These are phyloP conservation scores for Capsicum chinense DNA, from an alignment of 257 asterid species.

Conservation along the genomic window DNA sequence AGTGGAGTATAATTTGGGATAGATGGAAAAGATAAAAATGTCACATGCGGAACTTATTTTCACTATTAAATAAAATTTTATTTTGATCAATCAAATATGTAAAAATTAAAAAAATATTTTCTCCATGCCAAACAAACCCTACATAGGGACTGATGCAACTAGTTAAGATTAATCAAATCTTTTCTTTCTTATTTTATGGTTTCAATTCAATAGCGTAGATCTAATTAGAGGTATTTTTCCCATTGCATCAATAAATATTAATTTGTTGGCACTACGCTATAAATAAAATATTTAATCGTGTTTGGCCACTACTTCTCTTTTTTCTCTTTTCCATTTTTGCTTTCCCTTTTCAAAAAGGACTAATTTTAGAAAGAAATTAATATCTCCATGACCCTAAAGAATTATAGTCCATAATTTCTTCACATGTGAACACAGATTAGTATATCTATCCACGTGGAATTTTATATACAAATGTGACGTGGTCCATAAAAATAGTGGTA, in stretches of 20 bases:
- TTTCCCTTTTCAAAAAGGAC: not conserved
- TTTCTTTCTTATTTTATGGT: not conserved
- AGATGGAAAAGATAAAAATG: not conserved
- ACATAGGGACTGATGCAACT: not conserved
- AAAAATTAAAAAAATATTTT: not conserved
- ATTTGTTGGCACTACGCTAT: not conserved
- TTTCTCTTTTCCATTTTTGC: not conserved
- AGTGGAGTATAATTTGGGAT: no score
- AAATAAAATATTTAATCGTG: not conserved
- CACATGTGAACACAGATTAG: not conserved
- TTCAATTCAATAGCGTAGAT: not conserved
- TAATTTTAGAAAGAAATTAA: not conserved
- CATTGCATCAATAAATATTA: not conserved
- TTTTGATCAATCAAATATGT: not conserved
- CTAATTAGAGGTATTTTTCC: not conserved
- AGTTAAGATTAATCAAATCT: not conserved
- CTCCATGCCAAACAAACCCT: not conserved
- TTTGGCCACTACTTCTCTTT: conserved; percentile 20
- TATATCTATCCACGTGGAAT: conserved; percentile 22
- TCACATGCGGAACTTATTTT: not conserved
- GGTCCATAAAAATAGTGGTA: conserved; percentile 12
- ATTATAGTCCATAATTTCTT: not conserved
- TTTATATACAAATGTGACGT: not conserved
- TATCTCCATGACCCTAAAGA: not conserved
- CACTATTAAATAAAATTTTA: no score